phyloP scores from a whole-genome alignment of 2,329 filamentous ascomycete species.

The Myrmaecium sp. region DNA sequence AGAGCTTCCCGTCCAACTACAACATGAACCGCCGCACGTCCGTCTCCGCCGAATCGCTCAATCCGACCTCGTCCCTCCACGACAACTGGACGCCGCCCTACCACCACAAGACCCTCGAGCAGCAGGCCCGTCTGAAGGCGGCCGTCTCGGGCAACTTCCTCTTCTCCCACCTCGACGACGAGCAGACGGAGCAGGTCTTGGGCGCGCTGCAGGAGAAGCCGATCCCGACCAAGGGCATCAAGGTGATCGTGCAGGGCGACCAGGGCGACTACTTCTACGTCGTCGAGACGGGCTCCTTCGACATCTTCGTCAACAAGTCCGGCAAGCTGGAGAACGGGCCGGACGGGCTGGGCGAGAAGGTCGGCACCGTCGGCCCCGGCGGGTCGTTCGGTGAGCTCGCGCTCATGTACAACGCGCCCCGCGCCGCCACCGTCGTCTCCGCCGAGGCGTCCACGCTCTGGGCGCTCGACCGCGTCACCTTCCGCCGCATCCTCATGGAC shows the following conservation, averaged over 20 bases:
- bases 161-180: slow-evolving; percentile 87
- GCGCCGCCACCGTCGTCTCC: slow-evolving; percentile 83
- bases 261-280: slow-evolving; percentile 97
- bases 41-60: slow-evolving; percentile 90
- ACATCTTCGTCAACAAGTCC: slow-evolving; percentile 70
- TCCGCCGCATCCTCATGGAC: slow-evolving; percentile 96
- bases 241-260: slow-evolving; percentile 92
- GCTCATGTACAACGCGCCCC: slow-evolving; percentile 95
- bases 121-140: slow-evolving; percentile 58
- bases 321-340: slow-evolving; percentile 64
- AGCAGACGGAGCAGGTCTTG: slow-evolving; percentile 73
- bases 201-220: slow-evolving; percentile 88
- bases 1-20: slow-evolving; percentile 79
- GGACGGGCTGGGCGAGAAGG: slow-evolving; percentile 68
- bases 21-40: slow-evolving; percentile 87
- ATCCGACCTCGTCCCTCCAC: slow-evolving; percentile 65
- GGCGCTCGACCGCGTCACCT: slow-evolving; percentile 89
- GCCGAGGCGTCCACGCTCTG: slow-evolving; percentile 72
- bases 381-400: slow-evolving; percentile 94
- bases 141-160: slow-evolving; percentile 85
- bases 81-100: slow-evolving; percentile 83
- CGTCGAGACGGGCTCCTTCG: slow-evolving; percentile 78
- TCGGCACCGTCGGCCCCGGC: slow-evolving; percentile 66
- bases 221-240: slow-evolving; percentile 74
- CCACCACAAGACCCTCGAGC: slow-evolving; percentile 68